Evolutionary conservation across 352 stramenopile genomes (phyloP).

Genomic region (Discostella stelligera): DNA sequence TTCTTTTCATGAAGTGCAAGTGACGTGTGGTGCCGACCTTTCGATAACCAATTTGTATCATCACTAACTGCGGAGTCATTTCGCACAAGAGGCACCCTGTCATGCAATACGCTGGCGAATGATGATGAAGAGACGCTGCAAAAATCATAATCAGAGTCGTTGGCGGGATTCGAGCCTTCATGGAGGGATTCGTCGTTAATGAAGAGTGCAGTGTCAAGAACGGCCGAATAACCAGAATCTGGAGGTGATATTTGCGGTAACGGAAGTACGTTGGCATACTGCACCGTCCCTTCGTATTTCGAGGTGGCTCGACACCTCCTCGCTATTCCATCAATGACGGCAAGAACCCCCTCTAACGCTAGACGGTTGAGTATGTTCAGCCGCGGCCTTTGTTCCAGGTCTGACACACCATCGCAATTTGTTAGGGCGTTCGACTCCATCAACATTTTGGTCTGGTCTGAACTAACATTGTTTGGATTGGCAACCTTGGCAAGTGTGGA

Average conservation of each 20-base stretch:
- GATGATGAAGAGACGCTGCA: slow-evolving; percentile 31
- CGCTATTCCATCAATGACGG: slow-evolving; percentile 90
- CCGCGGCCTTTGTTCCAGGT: slow-evolving; percentile 19
- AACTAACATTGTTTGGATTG: slow-evolving; percentile 20
- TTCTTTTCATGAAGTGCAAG: slow-evolving; percentile 49
- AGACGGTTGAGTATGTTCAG: slow-evolving; percentile 85
- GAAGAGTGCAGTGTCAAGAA: slow-evolving; percentile 23
- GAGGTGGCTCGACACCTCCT: slow-evolving; percentile 73
- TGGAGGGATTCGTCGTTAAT: slow-evolving; percentile 11
- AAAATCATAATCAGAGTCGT: slow-evolving; percentile 32
- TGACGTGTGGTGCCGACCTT: slow-evolving; percentile 24
- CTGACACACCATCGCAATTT: slow-evolving; percentile 12
- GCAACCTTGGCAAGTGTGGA: slow-evolving; percentile 86
- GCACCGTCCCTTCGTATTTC: slow-evolving; percentile 5
- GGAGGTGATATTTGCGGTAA: slow-evolving; percentile 14
- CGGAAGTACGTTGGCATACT: slow-evolving; percentile 4
- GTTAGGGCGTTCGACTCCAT: slow-evolving; percentile 10
- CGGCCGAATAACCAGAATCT: slow-evolving; percentile 37
- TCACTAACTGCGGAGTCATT: slow-evolving; percentile 36
- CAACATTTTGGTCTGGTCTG: slow-evolving; percentile 1
- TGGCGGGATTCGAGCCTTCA: slow-evolving; percentile 2
- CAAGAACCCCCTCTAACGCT: slow-evolving; percentile 88
- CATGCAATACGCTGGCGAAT: neutral
- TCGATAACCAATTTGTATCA: slow-evolving; percentile 26
- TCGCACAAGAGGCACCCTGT: slow-evolving; percentile 6